Evolutionary conservation across 495 filamentous ascomycete species (phyloP).

Genomic region (Daldinia concentrica): DNA sequence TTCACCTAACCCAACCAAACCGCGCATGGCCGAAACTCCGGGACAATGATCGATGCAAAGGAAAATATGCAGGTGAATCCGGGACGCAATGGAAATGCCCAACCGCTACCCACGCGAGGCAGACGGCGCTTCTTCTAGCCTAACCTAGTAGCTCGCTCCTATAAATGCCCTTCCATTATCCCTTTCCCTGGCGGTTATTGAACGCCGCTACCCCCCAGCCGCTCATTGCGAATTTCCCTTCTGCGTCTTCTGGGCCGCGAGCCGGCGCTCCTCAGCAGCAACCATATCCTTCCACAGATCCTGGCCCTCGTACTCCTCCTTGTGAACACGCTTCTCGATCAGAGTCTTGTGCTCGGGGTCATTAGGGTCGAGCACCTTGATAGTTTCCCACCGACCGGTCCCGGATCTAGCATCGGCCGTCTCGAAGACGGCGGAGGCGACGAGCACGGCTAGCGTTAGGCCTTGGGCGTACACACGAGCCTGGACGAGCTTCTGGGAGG

Average conservation of each 20-base stretch:
- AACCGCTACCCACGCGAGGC: not conserved
- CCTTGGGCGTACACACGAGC: conserved; percentile 98
- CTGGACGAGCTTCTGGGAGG: conserved; percentile 92
- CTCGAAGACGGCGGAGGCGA: conserved; percentile 90
- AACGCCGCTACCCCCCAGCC: not conserved
- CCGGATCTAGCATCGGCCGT: conserved; percentile 80
- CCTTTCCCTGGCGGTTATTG: not conserved
- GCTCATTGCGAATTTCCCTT: conserved; percentile 28
- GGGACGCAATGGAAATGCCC: conserved; percentile 3
- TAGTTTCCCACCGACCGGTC: conserved; percentile 77
- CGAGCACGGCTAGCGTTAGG: conserved; percentile 85
- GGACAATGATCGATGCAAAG: conserved; percentile 30
- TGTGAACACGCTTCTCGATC: conserved; percentile 75
- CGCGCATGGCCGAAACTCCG: conserved; percentile 18
- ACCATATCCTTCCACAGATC: conserved; percentile 94
- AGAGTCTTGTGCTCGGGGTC: conserved; percentile 76
- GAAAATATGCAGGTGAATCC: conserved; percentile 24
- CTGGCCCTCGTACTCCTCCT: conserved; percentile 78
- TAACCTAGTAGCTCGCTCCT: not conserved
- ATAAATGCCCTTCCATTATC: not conserved
- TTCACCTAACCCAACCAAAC: conserved; percentile 18
- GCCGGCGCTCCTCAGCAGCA: conserved; percentile 74
- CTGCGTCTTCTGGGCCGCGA: conserved; percentile 65
- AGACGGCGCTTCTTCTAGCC: not conserved
- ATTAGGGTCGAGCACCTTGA: conserved; percentile 75